Evolutionary conservation across 495 filamentous ascomycete species (phyloP).

Genomic region (Penicillium ucsense): DNA sequence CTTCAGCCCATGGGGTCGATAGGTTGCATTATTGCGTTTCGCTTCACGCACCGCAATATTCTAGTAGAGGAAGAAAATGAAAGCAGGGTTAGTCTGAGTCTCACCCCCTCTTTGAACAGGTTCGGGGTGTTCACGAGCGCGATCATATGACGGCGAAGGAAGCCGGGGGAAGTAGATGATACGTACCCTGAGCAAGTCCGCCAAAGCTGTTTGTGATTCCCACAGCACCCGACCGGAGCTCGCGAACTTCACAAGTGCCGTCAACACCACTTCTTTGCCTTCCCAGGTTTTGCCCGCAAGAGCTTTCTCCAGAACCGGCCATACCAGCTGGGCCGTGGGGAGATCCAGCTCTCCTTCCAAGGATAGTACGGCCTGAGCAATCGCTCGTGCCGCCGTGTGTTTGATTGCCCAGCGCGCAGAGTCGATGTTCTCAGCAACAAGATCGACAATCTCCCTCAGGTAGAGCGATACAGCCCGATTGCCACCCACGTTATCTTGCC

Average conservation of each 20-base stretch:
- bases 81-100: conserved; percentile 6
- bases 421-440: conserved; percentile 56
- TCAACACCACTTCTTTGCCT: conserved; percentile 83
- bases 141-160: neutral
- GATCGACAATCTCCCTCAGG: conserved; percentile 64
- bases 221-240: conserved; percentile 51
- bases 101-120: neutral
- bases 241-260: conserved; percentile 71
- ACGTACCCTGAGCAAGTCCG: conserved; percentile 45
- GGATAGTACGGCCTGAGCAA: conserved; percentile 61
- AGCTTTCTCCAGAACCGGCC: conserved; percentile 73
- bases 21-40: conserved; percentile 74
- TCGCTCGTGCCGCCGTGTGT: conserved; percentile 71
- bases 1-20: conserved; percentile 64
- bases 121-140: neutral
- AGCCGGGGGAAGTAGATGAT: too few species aligned
- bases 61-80: conserved; percentile 9
- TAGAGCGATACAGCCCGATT: conserved; percentile 73
- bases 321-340: conserved; percentile 52
- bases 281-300: conserved; percentile 83
- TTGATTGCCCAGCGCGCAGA: conserved; percentile 82
- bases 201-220: conserved; percentile 36
- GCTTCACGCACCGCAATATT: conserved; percentile 73
- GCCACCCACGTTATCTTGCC: conserved; percentile 83
- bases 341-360: conserved; percentile 48